phyloP scores from a whole-genome alignment of 768 basidiomycete genomes.

The Mycena galericulata region DNA sequence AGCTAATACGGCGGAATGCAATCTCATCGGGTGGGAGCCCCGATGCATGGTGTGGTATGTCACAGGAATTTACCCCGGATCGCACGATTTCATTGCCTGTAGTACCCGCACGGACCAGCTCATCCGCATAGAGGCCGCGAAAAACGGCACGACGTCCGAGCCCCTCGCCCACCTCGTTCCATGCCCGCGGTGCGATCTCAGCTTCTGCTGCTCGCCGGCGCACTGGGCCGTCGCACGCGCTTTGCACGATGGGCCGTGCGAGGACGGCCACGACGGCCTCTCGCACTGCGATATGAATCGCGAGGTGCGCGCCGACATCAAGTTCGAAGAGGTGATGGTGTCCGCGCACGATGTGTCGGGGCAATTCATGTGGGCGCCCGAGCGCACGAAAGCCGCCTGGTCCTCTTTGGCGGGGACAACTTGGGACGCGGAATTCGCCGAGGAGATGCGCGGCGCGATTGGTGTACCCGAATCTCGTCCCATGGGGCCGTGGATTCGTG shows the following conservation, averaged over 20 bases:
- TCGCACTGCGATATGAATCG: constrained; percentile 44
- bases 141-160: constrained; percentile 5
- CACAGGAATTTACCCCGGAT: too few species aligned
- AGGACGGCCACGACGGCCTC: constrained; percentile 36
- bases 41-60: constrained; percentile 40
- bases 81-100: not conserved
- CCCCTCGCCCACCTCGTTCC: constrained; percentile 27
- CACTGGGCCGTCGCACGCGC: constrained; percentile 39
- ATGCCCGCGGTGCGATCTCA: constrained; percentile 40
- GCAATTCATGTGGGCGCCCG: constrained; percentile 46
- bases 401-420: constrained; percentile 37
- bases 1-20: constrained; percentile 19
- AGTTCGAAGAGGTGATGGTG: constrained; percentile 16
- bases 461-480: constrained; percentile 10
- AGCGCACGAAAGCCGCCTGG: constrained; percentile 42
- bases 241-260: constrained; percentile 36
- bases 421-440: constrained; percentile 44
- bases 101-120: constrained; percentile 42
- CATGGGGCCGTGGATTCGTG: constrained; percentile 37
- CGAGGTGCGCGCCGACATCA: constrained; percentile 35
- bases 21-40: constrained; percentile 38
- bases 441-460: constrained; percentile 27
- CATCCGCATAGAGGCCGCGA: constrained; percentile 37
- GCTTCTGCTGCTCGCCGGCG: constrained; percentile 41
- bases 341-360: constrained; percentile 16